phyloP scores from a whole-genome alignment of 345 rosid genomes.

The Hibiscus trionum region DNA sequence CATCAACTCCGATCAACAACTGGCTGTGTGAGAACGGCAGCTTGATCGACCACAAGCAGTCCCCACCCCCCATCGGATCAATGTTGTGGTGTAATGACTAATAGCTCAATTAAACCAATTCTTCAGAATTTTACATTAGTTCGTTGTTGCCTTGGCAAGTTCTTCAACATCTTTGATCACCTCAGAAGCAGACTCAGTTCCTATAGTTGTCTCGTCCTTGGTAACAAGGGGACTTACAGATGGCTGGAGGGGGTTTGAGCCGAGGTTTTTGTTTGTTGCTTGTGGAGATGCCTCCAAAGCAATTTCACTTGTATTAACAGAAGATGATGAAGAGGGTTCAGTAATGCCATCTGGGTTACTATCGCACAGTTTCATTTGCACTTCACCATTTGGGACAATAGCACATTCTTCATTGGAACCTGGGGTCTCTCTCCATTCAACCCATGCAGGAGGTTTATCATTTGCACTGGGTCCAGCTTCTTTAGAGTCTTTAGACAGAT shows the following conservation, averaged over 20 bases:
- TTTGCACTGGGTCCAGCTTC: constrained; percentile 28
- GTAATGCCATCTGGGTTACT: background rate
- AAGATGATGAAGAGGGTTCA: constrained; percentile 17
- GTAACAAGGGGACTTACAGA: constrained; percentile 12
- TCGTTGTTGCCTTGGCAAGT: constrained; percentile 17
- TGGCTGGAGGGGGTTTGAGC: constrained; percentile 1
- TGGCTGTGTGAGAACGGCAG: background rate
- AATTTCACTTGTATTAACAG: constrained; percentile 4
- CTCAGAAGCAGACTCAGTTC: constrained; percentile 13
- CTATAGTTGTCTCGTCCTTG: constrained; percentile 3
- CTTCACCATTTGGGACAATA: constrained; percentile 35
- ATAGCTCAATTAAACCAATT: constrained; percentile 4
- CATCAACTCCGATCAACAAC: constrained; percentile 10
- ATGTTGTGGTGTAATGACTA: constrained; percentile 1
- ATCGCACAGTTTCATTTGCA: constrained; percentile 23
- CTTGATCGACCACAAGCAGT: constrained; percentile 8
- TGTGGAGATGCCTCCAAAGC: background rate
- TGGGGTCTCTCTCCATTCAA: constrained; percentile 75
- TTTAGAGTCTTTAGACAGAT: constrained; percentile 29
- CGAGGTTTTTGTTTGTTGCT: constrained; percentile 6
- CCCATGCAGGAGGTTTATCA: constrained; percentile 64
- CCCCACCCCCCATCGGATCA: constrained; percentile 1
- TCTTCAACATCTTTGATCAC: constrained; percentile 14
- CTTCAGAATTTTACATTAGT: constrained; percentile 4
- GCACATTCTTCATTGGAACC: constrained; percentile 37